Base-by-base conservation (phyloP, 371 early-diverging fungal genomes). In the Syncephalastrum racemosum region DNA sequence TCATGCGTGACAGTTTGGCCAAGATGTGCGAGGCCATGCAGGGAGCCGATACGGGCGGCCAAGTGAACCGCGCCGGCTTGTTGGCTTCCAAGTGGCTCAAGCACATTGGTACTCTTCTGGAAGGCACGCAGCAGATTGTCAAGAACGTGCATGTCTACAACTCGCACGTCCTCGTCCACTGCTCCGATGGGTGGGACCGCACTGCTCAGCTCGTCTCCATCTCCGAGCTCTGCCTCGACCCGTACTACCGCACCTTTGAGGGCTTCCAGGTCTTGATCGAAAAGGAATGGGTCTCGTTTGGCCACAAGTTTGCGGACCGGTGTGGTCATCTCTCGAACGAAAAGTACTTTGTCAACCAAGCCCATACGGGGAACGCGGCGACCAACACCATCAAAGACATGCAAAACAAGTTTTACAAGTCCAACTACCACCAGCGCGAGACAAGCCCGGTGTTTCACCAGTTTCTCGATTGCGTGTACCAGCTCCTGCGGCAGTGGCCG, bases 141-240 rank as follows among this genome's bases (percentile, higher is more conserved):
- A 82, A 90, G 52, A 86, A 81, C 48, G 81, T 97, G 2, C 87
- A 92, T 62, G 68, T 85, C 2, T 71, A 76, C 24, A 87, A 86
- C 51, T 82, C 87, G 1, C 96, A 97, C 60, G 96, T 94, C 3
- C 79, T 98, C 25, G 94, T 98, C 3, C 99, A 98, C 66, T 98
- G 99, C 79, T 93, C 95, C n/a, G 99, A 98, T 69, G 99, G 99
- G 8, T 98, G 99, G 99, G 99, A 98, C 71, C 88, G 99, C 41
- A 98, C 99, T 0, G 90, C 96, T 3, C 99, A 98, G 67, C 70
- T 97, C 44, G 91, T 90, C 2, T 87, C 95, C 4, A 72, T 95
- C 22, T 82, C 97, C 39, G 89, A 90, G 62, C 70, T 98, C 20
- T 96, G 96, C 56, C 71, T 97, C 39, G 99, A 98, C 54, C 97